Conservation (phyloP, 2,329 filamentous ascomycete genomes). For the Fusarium buxicola region DNA sequence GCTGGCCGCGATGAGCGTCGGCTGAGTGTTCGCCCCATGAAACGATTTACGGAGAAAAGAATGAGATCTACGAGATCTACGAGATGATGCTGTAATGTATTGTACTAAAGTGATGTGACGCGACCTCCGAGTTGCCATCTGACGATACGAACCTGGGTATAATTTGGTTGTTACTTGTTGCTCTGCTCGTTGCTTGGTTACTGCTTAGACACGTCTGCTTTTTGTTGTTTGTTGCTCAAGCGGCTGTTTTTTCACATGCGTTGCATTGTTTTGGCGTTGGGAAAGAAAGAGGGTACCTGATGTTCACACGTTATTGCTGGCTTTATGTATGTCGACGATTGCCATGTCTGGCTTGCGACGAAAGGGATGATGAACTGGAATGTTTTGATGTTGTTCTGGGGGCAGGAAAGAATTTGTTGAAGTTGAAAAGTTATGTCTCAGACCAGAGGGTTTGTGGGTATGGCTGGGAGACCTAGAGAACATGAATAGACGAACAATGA, state of each 20-base stretch:
- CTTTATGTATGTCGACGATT: slow-evolving; percentile 20
- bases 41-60: slow-evolving; percentile 59
- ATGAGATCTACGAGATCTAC: slow-evolving; percentile 43
- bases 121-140: slow-evolving; percentile 5
- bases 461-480: slow-evolving; percentile 9
- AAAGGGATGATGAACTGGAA: slow-evolving; percentile 33
- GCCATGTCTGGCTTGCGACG: slow-evolving; percentile 3
- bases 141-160: slow-evolving; percentile 21
- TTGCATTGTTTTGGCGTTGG: slow-evolving; percentile 39
- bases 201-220: slow-evolving; percentile 3
- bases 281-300: slow-evolving; percentile 18
- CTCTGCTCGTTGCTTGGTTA: neutral
- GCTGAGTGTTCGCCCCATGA: slow-evolving; percentile 59
- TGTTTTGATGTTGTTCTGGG: slow-evolving; percentile 16
- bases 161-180: slow-evolving; percentile 4
- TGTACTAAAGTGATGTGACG: slow-evolving; percentile 9
- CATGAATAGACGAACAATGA: slow-evolving; percentile 5
- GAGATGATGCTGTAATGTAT: slow-evolving; percentile 41
- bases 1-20: slow-evolving; percentile 55
- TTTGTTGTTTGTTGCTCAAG: slow-evolving; percentile 19
- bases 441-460: slow-evolving; percentile 6
- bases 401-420: slow-evolving; percentile 5
- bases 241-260: slow-evolving; percentile 14
- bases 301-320: slow-evolving; percentile 20
- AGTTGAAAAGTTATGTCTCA: slow-evolving; percentile 25